These are phyloP conservation scores for Parastagonospora nodorum DNA, from an alignment of 2,329 filamentous ascomycete species.

Conservation along the genomic window DNA sequence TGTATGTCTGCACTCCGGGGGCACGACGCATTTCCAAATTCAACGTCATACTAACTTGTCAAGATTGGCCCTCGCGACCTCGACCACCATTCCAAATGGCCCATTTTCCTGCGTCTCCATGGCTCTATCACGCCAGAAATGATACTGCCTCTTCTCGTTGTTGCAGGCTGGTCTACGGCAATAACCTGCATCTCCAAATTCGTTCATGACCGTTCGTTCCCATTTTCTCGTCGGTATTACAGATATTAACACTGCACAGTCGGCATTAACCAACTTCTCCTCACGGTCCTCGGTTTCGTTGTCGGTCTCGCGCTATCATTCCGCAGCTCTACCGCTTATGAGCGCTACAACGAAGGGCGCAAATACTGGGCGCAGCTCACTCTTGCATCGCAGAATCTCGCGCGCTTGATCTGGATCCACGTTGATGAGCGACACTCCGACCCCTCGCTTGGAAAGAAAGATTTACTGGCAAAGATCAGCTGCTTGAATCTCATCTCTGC, in stretches of 20 bases:
- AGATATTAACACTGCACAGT: slow-evolving; percentile 41
- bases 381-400: slow-evolving; percentile 61
- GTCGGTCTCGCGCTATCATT: slow-evolving; percentile 77
- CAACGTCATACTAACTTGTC: slow-evolving; percentile 9
- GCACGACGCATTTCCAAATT: neutral
- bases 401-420: slow-evolving; percentile 87
- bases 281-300: slow-evolving; percentile 80
- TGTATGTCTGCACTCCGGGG: slow-evolving; percentile 45
- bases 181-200: slow-evolving; percentile 60
- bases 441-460: slow-evolving; percentile 61
- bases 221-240: neutral
- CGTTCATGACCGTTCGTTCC: slow-evolving; percentile 40
- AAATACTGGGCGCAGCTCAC: slow-evolving; percentile 66
- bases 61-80: slow-evolving; percentile 67
- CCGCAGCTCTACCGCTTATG: slow-evolving; percentile 76
- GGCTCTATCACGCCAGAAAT: slow-evolving; percentile 75
- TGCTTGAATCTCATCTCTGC: slow-evolving; percentile 75
- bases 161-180: slow-evolving; percentile 68
- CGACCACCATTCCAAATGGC: slow-evolving; percentile 75
- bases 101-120: slow-evolving; percentile 73
- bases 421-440: slow-evolving; percentile 62
- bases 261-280: slow-evolving; percentile 67
- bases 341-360: slow-evolving; percentile 65
- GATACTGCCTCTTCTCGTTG: slow-evolving; percentile 68
- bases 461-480: slow-evolving; percentile 68